A percentile compares a stretch with the other conserved stretches of the same genome.
phyloP scores from a whole-genome alignment of 2,329 filamentous ascomycete genomes.

The Microcyclospora pomicola region DNA sequence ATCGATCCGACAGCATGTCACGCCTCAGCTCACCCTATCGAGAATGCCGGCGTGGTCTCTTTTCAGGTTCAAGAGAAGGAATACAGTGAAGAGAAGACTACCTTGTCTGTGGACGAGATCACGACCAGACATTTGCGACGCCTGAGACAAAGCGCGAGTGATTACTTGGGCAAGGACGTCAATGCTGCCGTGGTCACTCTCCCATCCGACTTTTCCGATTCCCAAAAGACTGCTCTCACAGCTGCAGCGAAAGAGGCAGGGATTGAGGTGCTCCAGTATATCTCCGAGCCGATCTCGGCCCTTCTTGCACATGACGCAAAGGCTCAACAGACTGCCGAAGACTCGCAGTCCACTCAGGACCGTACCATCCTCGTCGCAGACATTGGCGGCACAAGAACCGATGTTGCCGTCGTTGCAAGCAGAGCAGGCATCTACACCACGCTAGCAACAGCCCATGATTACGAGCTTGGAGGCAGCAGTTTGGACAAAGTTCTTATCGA shows the following conservation, averaged over 20 bases:
- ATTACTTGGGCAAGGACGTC: slow-evolving; percentile 85
- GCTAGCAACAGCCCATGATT: slow-evolving; percentile 86
- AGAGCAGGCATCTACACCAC: slow-evolving; percentile 94
- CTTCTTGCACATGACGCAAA: slow-evolving; percentile 78
- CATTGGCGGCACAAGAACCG: slow-evolving; percentile 80
- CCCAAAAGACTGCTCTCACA: slow-evolving; percentile 68
- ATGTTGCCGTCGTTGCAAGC: slow-evolving; percentile 80
- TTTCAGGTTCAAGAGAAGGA: slow-evolving; percentile 64
- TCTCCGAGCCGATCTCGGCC: slow-evolving; percentile 80
- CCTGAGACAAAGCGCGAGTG: slow-evolving; percentile 68
- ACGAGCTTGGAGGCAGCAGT: slow-evolving; percentile 74
- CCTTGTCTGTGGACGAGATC: slow-evolving; percentile 64
- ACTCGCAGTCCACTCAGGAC: slow-evolving; percentile 63
- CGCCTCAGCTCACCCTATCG: slow-evolving; percentile 77
- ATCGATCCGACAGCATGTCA: slow-evolving; percentile 95
- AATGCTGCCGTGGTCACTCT: slow-evolving; percentile 91
- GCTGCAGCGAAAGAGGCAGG: slow-evolving; percentile 67
- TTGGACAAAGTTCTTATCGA: slow-evolving; percentile 88
- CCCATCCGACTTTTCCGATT: slow-evolving; percentile 82
- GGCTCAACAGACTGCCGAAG: slow-evolving; percentile 28
- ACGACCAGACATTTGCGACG: slow-evolving; percentile 74
- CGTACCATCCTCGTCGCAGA: slow-evolving; percentile 88
- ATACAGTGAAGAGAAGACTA: slow-evolving; percentile 48
- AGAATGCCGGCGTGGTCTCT: slow-evolving; percentile 52
- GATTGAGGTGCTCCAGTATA: slow-evolving; percentile 82